Percentiles rank a stretch among this genome's conserved stretches.
Conservation (phyloP, 257 asterid genomes). For the Eustoma russellianum region DNA sequence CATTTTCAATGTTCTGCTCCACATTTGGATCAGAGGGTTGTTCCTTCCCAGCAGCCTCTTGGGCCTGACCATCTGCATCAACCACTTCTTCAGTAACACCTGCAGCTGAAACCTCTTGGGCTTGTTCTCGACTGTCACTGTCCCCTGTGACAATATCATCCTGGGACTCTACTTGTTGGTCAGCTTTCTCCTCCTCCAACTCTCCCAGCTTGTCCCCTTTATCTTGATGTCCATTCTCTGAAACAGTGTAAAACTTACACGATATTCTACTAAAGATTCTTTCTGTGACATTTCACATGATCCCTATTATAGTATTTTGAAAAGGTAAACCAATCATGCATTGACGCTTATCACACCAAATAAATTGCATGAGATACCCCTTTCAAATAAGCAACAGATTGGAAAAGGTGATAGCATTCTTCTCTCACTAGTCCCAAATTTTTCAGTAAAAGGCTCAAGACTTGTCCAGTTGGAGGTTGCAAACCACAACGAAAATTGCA, state of each 20-base stretch:
- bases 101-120: constrained; percentile 16
- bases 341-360: too few species aligned
- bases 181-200: constrained; percentile 16
- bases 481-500: too few species aligned
- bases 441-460: constrained; percentile 18
- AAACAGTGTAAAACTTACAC: background rate
- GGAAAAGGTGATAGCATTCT: too few species aligned
- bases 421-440: too few species aligned
- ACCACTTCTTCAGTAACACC: constrained; percentile 19
- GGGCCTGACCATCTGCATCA: constrained; percentile 12
- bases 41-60: constrained; percentile 12
- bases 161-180: constrained; percentile 15
- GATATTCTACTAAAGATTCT: too few species aligned
- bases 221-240: constrained; percentile 24
- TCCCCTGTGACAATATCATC: constrained; percentile 14
- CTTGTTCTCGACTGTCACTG: constrained; percentile 28
- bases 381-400: too few species aligned
- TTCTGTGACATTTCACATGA: too few species aligned
- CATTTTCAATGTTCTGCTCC: constrained; percentile 20
- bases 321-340: too few species aligned
- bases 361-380: too few species aligned
- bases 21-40: constrained; percentile 24
- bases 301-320: too few species aligned
- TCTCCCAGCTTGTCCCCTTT: constrained; percentile 10
- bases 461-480: constrained; percentile 6